These are phyloP conservation scores for Macrolepiota fuliginosa DNA, from an alignment of 768 basidiomycete species.

Conservation along the genomic window DNA sequence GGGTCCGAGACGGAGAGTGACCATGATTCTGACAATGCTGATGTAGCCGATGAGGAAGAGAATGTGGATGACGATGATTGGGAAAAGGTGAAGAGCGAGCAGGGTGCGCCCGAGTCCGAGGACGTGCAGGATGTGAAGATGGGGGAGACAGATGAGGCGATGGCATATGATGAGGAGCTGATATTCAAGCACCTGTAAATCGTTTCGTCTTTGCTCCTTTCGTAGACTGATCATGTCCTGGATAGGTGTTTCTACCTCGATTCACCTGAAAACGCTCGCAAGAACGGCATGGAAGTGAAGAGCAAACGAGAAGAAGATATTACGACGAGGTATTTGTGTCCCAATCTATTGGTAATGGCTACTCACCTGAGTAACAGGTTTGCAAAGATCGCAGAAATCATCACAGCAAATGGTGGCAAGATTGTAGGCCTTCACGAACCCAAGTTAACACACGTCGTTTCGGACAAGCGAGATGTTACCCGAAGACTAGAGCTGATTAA, in stretches of 20 bases:
- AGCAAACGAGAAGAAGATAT: slow-evolving; percentile 53
- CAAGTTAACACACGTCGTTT: slow-evolving; percentile 81
- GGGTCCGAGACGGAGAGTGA: slow-evolving; percentile 50
- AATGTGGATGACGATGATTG: slow-evolving; percentile 35
- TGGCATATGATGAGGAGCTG: slow-evolving; percentile 73
- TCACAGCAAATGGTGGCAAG: slow-evolving; percentile 71
- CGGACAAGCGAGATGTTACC: slow-evolving; percentile 80
- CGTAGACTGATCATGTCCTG: slow-evolving; percentile 5
- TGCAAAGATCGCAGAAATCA: slow-evolving; percentile 42
- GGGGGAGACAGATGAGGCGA: slow-evolving; percentile 68
- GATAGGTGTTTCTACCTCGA: slow-evolving; percentile 90
- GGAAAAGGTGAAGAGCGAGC: slow-evolving; percentile 30
- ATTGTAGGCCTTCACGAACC: slow-evolving; percentile 68
- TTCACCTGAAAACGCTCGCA: slow-evolving; percentile 66
- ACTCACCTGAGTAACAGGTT: slow-evolving; percentile 46
- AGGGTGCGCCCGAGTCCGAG: slow-evolving; percentile 8
- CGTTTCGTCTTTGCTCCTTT: not conserved
- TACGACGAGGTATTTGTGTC: slow-evolving; percentile 43
- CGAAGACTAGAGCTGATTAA: slow-evolving; percentile 70
- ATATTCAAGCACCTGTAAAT: slow-evolving; percentile 85
- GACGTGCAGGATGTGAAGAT: slow-evolving; percentile 47
- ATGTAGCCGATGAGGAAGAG: slow-evolving; percentile 35
- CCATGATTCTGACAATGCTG: slow-evolving; percentile 67
- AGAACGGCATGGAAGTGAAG: slow-evolving; percentile 59
- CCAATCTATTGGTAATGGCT: not conserved